These are phyloP conservation scores for Pythium volutum DNA, from an alignment of 352 stramenopile species.

Conservation along the genomic window DNA sequence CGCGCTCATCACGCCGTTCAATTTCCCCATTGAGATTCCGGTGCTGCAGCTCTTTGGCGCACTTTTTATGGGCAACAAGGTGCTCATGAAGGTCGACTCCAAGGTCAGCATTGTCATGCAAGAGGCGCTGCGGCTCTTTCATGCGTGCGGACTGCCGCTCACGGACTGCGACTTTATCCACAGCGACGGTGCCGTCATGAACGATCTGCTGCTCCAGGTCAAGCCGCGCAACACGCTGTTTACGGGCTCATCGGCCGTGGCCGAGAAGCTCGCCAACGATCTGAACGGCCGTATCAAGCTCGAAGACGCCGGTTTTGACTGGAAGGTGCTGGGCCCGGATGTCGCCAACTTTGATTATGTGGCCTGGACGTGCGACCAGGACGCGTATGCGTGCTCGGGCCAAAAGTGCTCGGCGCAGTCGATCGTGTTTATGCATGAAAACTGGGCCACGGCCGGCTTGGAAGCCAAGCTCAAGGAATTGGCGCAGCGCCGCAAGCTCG, in stretches of 20 bases:
- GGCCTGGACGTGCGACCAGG: slow-evolving; percentile 97
- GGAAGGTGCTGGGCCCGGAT: slow-evolving; percentile 97
- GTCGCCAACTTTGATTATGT: slow-evolving; percentile 97
- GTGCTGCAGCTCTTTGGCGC: slow-evolving; percentile 98
- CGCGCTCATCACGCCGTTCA: slow-evolving; percentile 97
- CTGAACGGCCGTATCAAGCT: slow-evolving; percentile 93
- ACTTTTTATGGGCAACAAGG: slow-evolving; percentile 99
- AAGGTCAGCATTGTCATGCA: slow-evolving; percentile 98
- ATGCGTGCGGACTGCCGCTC: slow-evolving; percentile 94
- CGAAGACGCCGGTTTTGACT: slow-evolving; percentile 99
- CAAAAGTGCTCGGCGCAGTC: slow-evolving; percentile 99
- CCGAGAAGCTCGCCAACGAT: slow-evolving; percentile 91
- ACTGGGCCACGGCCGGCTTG: slow-evolving; percentile 91
- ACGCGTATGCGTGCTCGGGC: slow-evolving; percentile 97
- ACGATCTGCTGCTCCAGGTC: slow-evolving; percentile 93
- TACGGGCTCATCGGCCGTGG: slow-evolving; percentile 93
- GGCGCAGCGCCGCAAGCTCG: slow-evolving; percentile 87
- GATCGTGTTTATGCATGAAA: slow-evolving; percentile 98
- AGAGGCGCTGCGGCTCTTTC: slow-evolving; percentile 94
- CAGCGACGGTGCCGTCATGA: slow-evolving; percentile 92
- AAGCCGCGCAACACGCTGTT: slow-evolving; percentile 97
- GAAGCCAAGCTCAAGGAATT: slow-evolving; percentile 92
- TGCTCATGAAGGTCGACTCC: slow-evolving; percentile 93
- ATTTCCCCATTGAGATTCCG: slow-evolving; percentile 98
- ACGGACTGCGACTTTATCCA: slow-evolving; percentile 97